Conservation (phyloP, 371 early-diverging fungal species). For the Fennellomyces sp. region DNA sequence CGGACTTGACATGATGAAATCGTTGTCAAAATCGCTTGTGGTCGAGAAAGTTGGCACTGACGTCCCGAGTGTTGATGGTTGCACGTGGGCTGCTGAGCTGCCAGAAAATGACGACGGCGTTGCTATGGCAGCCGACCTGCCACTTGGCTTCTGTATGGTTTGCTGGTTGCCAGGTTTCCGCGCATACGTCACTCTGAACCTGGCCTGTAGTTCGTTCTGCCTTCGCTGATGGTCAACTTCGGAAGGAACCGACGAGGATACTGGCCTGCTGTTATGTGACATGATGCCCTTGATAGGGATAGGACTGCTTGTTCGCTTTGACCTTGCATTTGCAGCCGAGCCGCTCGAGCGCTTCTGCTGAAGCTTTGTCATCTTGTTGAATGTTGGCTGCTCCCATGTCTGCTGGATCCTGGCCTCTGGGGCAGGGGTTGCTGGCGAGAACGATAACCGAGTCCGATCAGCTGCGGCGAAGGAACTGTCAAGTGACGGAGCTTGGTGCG, state of each 20-base stretch:
- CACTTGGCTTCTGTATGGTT: not conserved
- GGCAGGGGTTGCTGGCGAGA: slow-evolving; percentile 4
- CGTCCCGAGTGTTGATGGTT: slow-evolving; percentile 6
- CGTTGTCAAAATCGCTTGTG: not conserved
- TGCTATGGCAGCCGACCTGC: not conserved
- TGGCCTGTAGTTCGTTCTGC: slow-evolving; percentile 28
- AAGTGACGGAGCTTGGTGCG: slow-evolving; percentile 9
- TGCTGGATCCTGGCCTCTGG: not conserved
- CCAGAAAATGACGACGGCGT: slow-evolving; percentile 9
- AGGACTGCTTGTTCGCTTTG: slow-evolving; percentile 11
- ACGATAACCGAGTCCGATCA: not conserved
- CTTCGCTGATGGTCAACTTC: slow-evolving; percentile 34
- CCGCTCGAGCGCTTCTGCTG: not conserved
- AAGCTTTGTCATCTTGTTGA: not conserved
- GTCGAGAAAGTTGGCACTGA: slow-evolving; percentile 15
- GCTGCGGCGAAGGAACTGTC: slow-evolving; percentile 4
- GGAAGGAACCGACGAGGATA: slow-evolving; percentile 13
- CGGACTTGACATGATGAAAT: slow-evolving; percentile 1
- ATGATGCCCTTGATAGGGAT: slow-evolving; percentile 8
- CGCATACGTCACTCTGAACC: slow-evolving; percentile 36
- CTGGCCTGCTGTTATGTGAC: not conserved
- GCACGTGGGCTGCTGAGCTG: not conserved
- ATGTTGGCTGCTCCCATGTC: not conserved
- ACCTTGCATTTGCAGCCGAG: slow-evolving; percentile 1
- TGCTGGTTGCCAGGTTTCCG: slow-evolving; percentile 12